Evolutionary conservation across 306 rosid species (phyloP), one percentile per base, ranked within the genome.

Genomic region (Aeschynomene evenia): DNA sequence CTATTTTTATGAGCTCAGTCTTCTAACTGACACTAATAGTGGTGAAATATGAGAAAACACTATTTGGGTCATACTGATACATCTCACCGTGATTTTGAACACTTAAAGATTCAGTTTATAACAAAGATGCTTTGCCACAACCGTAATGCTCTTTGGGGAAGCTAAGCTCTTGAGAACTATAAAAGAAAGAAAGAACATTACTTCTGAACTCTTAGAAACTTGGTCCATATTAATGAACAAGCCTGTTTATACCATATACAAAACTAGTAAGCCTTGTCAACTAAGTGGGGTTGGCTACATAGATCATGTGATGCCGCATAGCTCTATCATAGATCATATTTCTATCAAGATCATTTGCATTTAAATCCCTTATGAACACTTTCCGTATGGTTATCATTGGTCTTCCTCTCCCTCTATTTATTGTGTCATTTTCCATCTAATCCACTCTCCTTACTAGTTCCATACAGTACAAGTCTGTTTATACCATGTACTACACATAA

Each of bases 81-180:
- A 34, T 13, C 45, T 28, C 39, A 70, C 22, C 23, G 34, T 15
- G 42, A 43, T 55, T 28, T 55, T 19, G 33, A 62, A 36, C 54
- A 56, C 50, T 68, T 49, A 18, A 2, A 77, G 48, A 74, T 19
- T 42, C 51, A 45, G 11, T 53, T 59, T 52, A 24, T 49, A 13
- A 56, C 39, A 14, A 3, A 18, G 33, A 48, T 73, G 10, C 21
- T 42, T n/a, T 46, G 45, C 19, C 54, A 42, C 42, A 42, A 34
- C 46, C 19, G 60, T 19, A 33, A 53, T 28, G 22, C 54, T 39
- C 10, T 10, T 22, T 1, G 5, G 45, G 37, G 6, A 45, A 43
- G 37, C 51, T 14, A 63, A 63, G 19, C 29, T 55, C 34, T 50
- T 55, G 8, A 11, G 0, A 45, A 2, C 49, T 29, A 31, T 48